These are phyloP conservation scores for Spergularia azorica DNA, from an alignment of 179 eudicot species.

Conservation along the genomic window DNA sequence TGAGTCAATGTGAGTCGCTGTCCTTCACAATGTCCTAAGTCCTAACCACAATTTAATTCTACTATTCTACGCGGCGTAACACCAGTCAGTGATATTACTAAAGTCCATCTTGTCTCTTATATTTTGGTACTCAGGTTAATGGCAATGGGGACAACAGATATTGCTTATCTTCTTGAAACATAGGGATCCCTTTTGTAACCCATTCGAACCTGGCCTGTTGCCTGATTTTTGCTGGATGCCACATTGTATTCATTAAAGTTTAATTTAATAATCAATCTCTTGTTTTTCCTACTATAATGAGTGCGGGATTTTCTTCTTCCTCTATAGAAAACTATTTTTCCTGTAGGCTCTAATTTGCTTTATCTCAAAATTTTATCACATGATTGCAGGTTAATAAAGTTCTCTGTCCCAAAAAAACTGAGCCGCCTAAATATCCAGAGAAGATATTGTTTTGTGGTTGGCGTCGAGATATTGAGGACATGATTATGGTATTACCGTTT, in stretches of 20 bases:
- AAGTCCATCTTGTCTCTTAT: not conserved
- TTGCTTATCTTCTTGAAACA: not conserved
- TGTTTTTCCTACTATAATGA: no score
- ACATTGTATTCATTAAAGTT: no score
- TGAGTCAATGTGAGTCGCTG: not conserved
- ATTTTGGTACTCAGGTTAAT: not conserved
- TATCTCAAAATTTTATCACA: no score
- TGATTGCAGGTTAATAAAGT: conserved; percentile 55
- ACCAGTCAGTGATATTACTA: not conserved
- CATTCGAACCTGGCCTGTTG: not conserved
- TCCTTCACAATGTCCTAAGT: not conserved
- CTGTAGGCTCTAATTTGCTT: no score
- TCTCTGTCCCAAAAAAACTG: conserved; percentile 45
- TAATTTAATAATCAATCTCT: no score
- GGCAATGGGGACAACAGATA: not conserved
- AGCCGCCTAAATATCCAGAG: conserved; percentile 85
- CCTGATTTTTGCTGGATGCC: no score
- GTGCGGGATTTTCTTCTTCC: no score
- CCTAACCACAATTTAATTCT: not conserved
- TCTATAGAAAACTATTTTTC: no score
- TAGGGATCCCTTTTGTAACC: not conserved
- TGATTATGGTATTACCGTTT: conserved; percentile 65
- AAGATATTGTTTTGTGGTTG: conserved; percentile 91
- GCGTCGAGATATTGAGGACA: conserved; percentile 93
- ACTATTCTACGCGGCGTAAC: not conserved